Evolutionary conservation across 2,329 filamentous ascomycete species (phyloP).

Genomic region (Fusarium sp.): DNA sequence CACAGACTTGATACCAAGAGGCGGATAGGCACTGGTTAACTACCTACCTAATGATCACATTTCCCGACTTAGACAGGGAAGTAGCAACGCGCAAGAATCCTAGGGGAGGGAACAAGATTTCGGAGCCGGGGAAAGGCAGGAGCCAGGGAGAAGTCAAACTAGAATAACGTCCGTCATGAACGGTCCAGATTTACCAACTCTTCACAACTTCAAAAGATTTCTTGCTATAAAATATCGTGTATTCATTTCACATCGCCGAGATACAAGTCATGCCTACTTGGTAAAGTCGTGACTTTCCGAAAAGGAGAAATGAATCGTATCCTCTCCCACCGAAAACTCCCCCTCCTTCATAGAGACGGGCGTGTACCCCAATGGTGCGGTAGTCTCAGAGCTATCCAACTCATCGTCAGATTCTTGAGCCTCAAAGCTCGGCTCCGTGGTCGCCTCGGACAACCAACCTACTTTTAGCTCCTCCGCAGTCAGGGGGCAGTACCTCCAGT

Average conservation of each 20-base stretch:
- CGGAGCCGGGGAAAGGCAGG: background rate
- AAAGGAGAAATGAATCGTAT: background rate
- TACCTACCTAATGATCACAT: background rate
- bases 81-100: background rate
- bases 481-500: slow-evolving; percentile 14
- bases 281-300: background rate
- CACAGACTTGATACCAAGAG: background rate
- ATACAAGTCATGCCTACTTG: background rate
- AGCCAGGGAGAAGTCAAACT: background rate
- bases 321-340: background rate
- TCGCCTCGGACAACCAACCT: background rate
- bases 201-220: background rate
- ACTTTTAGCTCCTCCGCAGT: background rate
- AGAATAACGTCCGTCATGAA: background rate
- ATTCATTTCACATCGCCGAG: background rate
- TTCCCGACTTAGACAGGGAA: background rate
- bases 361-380: background rate
- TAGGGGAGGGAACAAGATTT: background rate
- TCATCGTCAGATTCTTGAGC: background rate
- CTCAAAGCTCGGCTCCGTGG: background rate
- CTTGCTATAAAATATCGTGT: background rate
- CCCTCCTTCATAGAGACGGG: background rate
- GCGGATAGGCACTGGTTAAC: background rate
- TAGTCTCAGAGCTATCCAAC: background rate
- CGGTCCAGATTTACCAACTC: background rate